Base-by-base conservation (phyloP, 2,329 filamentous ascomycete species). In the Teratosphaeria zuluensis region DNA sequence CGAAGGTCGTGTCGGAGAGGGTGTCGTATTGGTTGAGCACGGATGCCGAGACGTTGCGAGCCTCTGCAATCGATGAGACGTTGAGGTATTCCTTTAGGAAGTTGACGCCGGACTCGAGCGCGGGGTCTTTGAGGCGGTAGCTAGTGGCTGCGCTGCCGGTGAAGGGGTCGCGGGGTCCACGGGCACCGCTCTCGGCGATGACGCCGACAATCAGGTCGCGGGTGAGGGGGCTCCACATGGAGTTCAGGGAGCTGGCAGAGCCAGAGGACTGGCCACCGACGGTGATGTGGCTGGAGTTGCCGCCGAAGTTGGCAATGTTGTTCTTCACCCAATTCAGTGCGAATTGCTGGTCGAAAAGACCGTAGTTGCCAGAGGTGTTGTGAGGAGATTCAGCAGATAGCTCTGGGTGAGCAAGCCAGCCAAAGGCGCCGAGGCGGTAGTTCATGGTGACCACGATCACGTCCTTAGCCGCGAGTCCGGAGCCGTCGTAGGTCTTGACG, bases 401-500 rank as follows among this genome's bases (percentile, higher is more conserved):
- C 14, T 48, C n/a, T n/a, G 42, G 42, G n/a, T 48, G 51, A n/a
- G 74, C 75, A 14, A 84, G 66, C 65, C 82, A 84, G 6, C 81
- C 81, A 72, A 77, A 82, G 9, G 33, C 55, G 8, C 3, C 84
- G 83, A 89, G 78, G 8, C 86, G 80, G 70, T 88, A 84, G 72
- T 82, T 83, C 70, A 85, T 80, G 69, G 77, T 81, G 57, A 77
- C 81, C 33, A 88, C 73, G 53, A 87, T 54, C 21, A 58, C 53
- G n/a, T 53, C 53, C 31, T 56, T 42, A 24, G 24, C 30, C 11
- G 75, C 76, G 33, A 78, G 66, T 61, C 75, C 76, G 2, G 74
- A 75, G 16, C 76, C 75, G 63, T 78, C 77, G 30, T 75, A 77
- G n/a, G 75, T 76, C 3, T 74, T 66, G 58, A 78, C 76, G 56